Evolutionary conservation across 805 yeast species (phyloP), one percentile per base, ranked within the genome.

Genomic region (Tanozyma kutaoensis): DNA sequence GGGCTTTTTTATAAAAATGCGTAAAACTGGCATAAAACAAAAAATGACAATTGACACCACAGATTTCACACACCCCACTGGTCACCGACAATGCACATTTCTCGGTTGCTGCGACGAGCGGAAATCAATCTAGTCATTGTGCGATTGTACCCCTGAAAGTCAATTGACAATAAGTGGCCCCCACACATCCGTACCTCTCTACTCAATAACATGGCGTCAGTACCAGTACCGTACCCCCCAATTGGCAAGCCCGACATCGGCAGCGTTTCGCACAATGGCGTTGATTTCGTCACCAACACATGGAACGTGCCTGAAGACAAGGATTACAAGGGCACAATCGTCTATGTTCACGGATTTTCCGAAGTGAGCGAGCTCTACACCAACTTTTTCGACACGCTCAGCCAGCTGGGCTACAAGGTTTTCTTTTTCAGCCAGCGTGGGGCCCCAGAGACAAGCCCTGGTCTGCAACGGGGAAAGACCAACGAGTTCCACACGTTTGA

Each of bases 401-500:
- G 66, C 2, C 40, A 42, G 14, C 32, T 37, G 13, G 86, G 88
- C 0, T 76, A 65, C 43, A 85, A 78, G 39, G 57, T 67, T 0
- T 76, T 73, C 44, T 67, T 68, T 42, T 80, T 69, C 46, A 84
- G 74, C 45, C 88, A 78, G 48, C 58, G 86, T 43, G 93, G 91
- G 1, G 69, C 82, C 7, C 86, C 86, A 3, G 62, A 55, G 28
- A 76, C 86, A 0, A 62, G 72, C 1, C 62, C 66, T 2, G 72
- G 71, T 15, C 58, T 62, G 18, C 42, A 50, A 5, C 54, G 59
- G 24, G 88, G 86, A 8, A 45, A 48, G 15, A 69, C 81, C 1
- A 57, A 69, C 40, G 85, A 77, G 32, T 39, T 35, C 25, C 66
- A 65, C 33, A 66, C 69, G 2, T 72, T 68, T 41, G 55, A 62